Base-by-base conservation (phyloP, 2,329 filamentous ascomycete genomes). In the Nigrospora oryzae region DNA sequence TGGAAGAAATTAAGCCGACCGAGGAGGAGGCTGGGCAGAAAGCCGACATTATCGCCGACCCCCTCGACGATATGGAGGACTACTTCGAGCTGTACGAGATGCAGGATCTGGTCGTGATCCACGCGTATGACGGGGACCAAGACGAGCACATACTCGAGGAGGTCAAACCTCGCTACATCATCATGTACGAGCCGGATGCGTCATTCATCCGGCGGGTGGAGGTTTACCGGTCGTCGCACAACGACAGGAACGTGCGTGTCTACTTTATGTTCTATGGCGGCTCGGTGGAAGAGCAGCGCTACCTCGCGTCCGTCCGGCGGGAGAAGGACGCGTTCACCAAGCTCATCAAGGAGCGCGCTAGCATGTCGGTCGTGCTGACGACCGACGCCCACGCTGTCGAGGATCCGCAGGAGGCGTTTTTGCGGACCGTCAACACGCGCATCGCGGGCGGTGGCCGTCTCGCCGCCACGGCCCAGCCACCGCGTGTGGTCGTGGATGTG, bases 121-220 rank as follows among this genome's bases (percentile, higher is more conserved):
- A 97, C 62, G 86, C 93, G 1, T 98, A 95, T 61, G 89, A 95
- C 48, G 90, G 90, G 11, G 93, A 97, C 60, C 85, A 91, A 69
- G 93, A 98, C 62, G 93, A 97, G 60, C 88, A 95, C 61, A 77
- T 97, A n/a, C 76, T 98, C 2, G 91, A 98, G 62, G 93, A 98
- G 65, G 75, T 93, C 46, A 89, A 87, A 58, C 93, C 93, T 32
- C 83, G 87, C 48, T 96, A 96, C 63, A 89, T 98, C 47, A 86
- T 98, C 67, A 97, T 98, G 93, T 98, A 96, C 64, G 93, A 97
- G 61, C 91, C 93, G 1, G 89, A 97, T 53, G 82, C 91, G 3
- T 83, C 91, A 3, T 98, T 98, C 63, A 95, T 97, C 57, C 82
- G 93, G 13, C 77, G 91, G 34, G 85, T 98, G 16, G 93, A 98